Conservation (phyloP, 208 protist species). For the Trypanosoma vivax region DNA sequence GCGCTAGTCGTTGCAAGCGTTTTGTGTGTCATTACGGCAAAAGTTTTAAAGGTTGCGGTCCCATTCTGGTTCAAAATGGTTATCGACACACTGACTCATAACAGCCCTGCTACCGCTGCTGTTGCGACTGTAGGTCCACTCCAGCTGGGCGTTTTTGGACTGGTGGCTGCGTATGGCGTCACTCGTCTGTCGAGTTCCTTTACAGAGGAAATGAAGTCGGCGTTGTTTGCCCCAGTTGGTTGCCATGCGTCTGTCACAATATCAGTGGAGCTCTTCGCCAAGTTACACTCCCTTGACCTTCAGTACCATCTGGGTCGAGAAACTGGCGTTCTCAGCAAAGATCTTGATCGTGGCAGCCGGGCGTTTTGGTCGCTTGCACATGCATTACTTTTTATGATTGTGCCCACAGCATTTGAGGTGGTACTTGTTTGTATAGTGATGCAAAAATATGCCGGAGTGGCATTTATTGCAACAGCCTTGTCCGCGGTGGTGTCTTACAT, state of each 20-base stretch:
- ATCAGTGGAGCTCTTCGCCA: constrained; percentile 82
- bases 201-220: constrained; percentile 84
- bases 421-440: constrained; percentile 84
- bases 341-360: constrained; percentile 89
- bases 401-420: constrained; percentile 92
- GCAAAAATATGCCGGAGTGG: constrained; percentile 65
- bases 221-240: constrained; percentile 87
- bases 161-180: constrained; percentile 83
- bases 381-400: constrained; percentile 87
- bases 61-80: constrained; percentile 90
- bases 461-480: constrained; percentile 84
- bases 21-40: constrained; percentile 67
- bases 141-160: constrained; percentile 70
- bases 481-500: constrained; percentile 80
- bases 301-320: constrained; percentile 85
- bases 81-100: constrained; percentile 71
- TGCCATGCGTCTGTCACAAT: constrained; percentile 77
- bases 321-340: constrained; percentile 86
- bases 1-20: constrained; percentile 71
- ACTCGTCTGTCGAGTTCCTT: constrained; percentile 64
- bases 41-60: constrained; percentile 79
- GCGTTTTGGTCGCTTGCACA: constrained; percentile 88
- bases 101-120: constrained; percentile 14
- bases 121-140: constrained; percentile 41
- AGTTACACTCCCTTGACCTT: constrained; percentile 84